phyloP scores from a whole-genome alignment of 2,329 filamentous ascomycete species.

The Aaosphaeria pasadenensis region DNA sequence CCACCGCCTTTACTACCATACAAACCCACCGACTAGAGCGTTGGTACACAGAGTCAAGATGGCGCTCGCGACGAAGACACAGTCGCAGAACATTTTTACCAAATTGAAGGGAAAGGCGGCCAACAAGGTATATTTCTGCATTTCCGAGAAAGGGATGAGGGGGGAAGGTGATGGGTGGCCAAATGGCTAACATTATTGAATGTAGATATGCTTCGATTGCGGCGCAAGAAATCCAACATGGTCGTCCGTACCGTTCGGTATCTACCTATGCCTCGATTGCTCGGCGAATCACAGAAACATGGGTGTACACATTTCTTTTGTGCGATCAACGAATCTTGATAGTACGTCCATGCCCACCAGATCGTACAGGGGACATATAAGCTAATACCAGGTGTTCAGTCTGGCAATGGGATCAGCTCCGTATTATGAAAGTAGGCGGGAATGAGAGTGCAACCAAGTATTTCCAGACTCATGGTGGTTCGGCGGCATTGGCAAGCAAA shows the following conservation, averaged over 20 bases:
- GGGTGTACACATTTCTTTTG: slow-evolving; percentile 98
- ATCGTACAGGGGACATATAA: slow-evolving; percentile 48
- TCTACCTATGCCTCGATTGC: slow-evolving; percentile 97
- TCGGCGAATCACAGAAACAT: slow-evolving; percentile 96
- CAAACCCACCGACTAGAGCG: slow-evolving; percentile 1
- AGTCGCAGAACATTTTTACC: slow-evolving; percentile 97
- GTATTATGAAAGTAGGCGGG: slow-evolving; percentile 96
- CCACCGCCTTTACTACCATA: background rate
- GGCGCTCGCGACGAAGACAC: slow-evolving; percentile 77
- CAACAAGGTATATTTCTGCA: slow-evolving; percentile 70
- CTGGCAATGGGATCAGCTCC: slow-evolving; percentile 99
- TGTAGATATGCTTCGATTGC: slow-evolving; percentile 95
- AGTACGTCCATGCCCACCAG: slow-evolving; percentile 58
- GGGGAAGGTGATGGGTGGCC: slow-evolving; percentile 18
- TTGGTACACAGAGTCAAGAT: slow-evolving; percentile 38
- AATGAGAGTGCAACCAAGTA: slow-evolving; percentile 98
- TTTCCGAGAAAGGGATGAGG: slow-evolving; percentile 1
- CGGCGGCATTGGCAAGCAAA: slow-evolving; percentile 91
- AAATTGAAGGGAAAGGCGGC: slow-evolving; percentile 92
- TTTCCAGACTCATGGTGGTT: slow-evolving; percentile 95
- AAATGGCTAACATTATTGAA: slow-evolving; percentile 8
- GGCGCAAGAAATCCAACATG: slow-evolving; percentile 96
- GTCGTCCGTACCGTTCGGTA: slow-evolving; percentile 95
- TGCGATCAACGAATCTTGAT: slow-evolving; percentile 96
- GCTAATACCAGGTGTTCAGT: slow-evolving; percentile 36